A percentile compares a stretch with the other conserved stretches of the same genome.
Evolutionary conservation across 1,139 yeast species (phyloP).

Genomic region (Meyerozyma smithsonii): DNA sequence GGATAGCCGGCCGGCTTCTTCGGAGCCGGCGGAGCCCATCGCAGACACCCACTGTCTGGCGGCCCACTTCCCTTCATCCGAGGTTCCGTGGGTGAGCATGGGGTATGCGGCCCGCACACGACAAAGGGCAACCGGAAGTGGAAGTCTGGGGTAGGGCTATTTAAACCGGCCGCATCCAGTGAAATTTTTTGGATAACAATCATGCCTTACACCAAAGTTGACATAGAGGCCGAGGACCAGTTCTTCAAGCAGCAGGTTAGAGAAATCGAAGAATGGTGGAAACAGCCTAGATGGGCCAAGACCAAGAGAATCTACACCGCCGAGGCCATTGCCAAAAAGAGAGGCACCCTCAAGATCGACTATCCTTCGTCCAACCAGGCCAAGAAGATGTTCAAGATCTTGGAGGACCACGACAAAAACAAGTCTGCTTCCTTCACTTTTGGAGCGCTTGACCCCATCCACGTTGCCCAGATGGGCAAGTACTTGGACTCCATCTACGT

Average conservation of each 20-base stretch:
- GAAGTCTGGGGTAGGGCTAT: conserved; percentile 3
- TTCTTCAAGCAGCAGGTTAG: conserved; percentile 66
- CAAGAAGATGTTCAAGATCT: conserved; percentile 67
- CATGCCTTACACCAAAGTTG: conserved; percentile 51
- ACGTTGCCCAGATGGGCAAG: conserved; percentile 94
- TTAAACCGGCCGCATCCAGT: background rate
- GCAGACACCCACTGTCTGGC: no score
- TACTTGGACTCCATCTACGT: conserved; percentile 90
- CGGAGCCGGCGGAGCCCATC: no score
- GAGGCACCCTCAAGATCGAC: conserved; percentile 65
- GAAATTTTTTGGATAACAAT: conserved; percentile 5
- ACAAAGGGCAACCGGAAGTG: background rate
- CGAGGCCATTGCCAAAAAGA: conserved; percentile 83
- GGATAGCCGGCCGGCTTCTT: no score
- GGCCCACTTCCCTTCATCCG: conserved; percentile 1
- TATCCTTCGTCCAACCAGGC: conserved; percentile 83
- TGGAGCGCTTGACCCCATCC: conserved; percentile 96
- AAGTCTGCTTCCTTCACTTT: conserved; percentile 84
- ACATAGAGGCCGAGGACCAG: conserved; percentile 57
- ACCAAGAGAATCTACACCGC: conserved; percentile 88
- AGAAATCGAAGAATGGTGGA: conserved; percentile 86
- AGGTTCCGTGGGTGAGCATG: background rate
- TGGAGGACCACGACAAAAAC: conserved; percentile 67
- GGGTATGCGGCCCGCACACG: conserved; percentile 1
- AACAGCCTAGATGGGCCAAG: conserved; percentile 82